Evolutionary conservation across 306 rosid species (phyloP), one percentile per base, ranked within the genome.

Genomic region (Phaseolus lunatus): DNA sequence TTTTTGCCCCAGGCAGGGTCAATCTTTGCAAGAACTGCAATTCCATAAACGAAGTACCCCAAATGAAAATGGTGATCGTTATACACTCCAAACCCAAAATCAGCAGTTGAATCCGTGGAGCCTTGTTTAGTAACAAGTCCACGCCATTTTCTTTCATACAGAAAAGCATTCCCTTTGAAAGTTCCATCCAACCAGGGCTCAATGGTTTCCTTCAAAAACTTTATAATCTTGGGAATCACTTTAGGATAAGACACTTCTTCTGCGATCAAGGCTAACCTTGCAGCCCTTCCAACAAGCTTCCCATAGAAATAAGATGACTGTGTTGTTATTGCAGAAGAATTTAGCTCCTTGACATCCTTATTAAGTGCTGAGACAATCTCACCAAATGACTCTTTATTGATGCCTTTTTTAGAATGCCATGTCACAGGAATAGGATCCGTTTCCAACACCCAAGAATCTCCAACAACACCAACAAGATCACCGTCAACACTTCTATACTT

Each of bases 31-130:
- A 94, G 94, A 57, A 90, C 96, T 1, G 97, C 86, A 84, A 91
- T 87, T 33, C 88, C 98, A 74, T 94, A 94, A 43, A 94, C 78
- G 84, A 94, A 94, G 81, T 94, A 91, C 1, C 96, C 98, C 79
- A 94, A 54, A 85, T 94, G 97, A 35, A 77, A 91, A 87, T 94
- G 98, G 71, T 94, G 97, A 78, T 92, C 97, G 82, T 92, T 91
- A 45, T 85, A 94, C 3, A 91, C 4, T 31, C 98, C 96, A 85
- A 94, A 94, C 37, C 96, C 97, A 43, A 94, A 94, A 85, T 94
- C 98, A 11, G 88, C 97, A 13, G 85, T 85, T 1, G 93, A 52
- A 85, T 92, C 96, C 3, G 20, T 35, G 7, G 89, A 73, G 76
- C 98, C 97, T 84, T 85, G 96, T 83, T 86, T 31, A 0, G 97